Base-by-base conservation (phyloP, 2,329 filamentous ascomycete genomes). In the Berkeleyomyces rouxiae region DNA sequence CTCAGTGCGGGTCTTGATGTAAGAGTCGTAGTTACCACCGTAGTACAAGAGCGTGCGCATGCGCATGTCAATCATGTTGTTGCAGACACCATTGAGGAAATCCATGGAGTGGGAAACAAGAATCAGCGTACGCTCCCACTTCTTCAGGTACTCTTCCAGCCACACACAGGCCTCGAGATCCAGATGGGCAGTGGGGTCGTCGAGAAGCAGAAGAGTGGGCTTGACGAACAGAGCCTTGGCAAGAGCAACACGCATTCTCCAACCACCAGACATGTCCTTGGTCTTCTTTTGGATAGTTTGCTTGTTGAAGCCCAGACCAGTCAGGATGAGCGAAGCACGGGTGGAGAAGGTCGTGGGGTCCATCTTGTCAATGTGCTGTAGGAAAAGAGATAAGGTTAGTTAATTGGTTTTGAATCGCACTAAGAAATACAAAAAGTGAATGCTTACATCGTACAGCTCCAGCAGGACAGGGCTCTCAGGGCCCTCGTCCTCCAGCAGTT, bases 231-330 rank as follows among this genome's bases (percentile, higher is more conserved):
- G 86, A 64, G 93, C 93, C 81, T 97, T 96, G 73, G 82, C 93
- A 66, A 99, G 85, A 64, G 93, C 93, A 65, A 99, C 93, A 82
- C 95, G 90, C 93, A 99, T 99, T 81, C 92, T 86, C 93, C 93
- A 99, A 70, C 93, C 93, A 89, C 93, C 93, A 68, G 93, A 99
- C 95, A 99, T 99, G 75, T 99, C 95, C 83, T 97, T 99, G 70
- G 95, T 99, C 85, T 95, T 96, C 84, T 99, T 99, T 76, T 95
- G 80, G 72, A 99, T 97, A 63, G 95, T 99, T 69, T 77, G 78
- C 81, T 97, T 97, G 85, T 99, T 96, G 84, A 99, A 99, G 68
- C 93, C 93, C 65, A 99, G 87, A 90, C 93, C 93, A 63, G 93
- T 99, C 69, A 99, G 77, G 73, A 99, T 99, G 68, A 96, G 85